Evolutionary conservation across 495 filamentous ascomycete species (phyloP), one percentile per base, ranked within the genome.

Genomic region (Tuber melanosporum): DNA sequence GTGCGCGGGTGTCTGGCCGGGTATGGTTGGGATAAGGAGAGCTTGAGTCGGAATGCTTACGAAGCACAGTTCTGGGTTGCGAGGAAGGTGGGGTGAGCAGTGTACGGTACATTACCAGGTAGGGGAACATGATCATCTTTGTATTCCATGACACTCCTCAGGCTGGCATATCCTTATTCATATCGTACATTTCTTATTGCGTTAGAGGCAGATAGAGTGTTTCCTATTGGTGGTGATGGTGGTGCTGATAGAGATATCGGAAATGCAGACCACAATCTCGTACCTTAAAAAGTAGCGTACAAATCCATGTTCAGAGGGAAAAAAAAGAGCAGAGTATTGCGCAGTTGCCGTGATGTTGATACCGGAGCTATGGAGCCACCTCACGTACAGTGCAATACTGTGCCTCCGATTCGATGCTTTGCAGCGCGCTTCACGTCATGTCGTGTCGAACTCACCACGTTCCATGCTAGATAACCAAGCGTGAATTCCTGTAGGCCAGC

Each of bases 1-100:
- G 87, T 87, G 84, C 85, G 84, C 71, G 86, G 85, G 82, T 85
- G 88, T 14, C 83, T 85, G 72, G 88, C 90, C 66, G 94, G 94
- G 71, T 98, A 99, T 83, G 94, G 97, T 75, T 91, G 92, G 80
- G 92, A 98, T 83, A 85, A 86, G 36, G 85, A 90, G 73, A 96
- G 94, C 79, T 94, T 98, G 93, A 85, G 96, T 78, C 91, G 92
- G 83, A 93, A 91, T 74, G 86, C 89, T 72, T 99, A 97, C 83
- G 85, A 84, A 72, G 91, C 92, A 39, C 91, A 91, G 73, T 87
- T 90, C 73, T 99, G 95, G 95, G 85, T 97, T 69, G 95, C 93
- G 52, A 89, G 92, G 77, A 97, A 95, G 85, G 71, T 32, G 14
- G 5, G 26, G 71, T 32, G 42, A 72, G 17, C 19, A 43, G 22